These are phyloP conservation scores for Ganoderma leucocontextum DNA, from an alignment of 1,284 basidiomycete species.

Conservation along the genomic window DNA sequence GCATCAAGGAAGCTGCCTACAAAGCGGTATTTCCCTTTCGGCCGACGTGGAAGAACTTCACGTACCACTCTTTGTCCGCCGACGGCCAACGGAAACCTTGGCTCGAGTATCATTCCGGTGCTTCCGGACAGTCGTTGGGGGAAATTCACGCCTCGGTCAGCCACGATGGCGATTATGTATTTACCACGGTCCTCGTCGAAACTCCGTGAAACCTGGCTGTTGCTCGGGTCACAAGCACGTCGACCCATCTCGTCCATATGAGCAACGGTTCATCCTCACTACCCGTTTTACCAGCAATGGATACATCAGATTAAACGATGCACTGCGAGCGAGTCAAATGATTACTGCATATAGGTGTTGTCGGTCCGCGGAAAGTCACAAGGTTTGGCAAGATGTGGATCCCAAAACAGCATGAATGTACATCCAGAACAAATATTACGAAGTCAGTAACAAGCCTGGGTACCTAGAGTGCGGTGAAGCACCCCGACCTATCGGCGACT, in stretches of 20 bases:
- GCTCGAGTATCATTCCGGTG: slow-evolving; percentile 49
- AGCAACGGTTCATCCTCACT: not conserved
- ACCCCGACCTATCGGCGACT: not conserved
- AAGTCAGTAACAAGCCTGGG: not conserved
- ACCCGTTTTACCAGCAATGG: not conserved
- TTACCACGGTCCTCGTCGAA: slow-evolving; percentile 79
- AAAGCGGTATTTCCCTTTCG: slow-evolving; percentile 81
- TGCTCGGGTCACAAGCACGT: not conserved
- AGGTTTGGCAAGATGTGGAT: not conserved
- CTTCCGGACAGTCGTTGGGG: slow-evolving; percentile 36
- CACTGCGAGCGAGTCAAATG: not conserved
- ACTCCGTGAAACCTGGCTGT: not conserved
- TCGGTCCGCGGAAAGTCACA: not conserved
- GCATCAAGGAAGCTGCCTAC: slow-evolving; percentile 90
- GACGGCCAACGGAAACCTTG: slow-evolving; percentile 54
- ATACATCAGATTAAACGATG: too few relatives aligned
- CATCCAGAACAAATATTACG: not conserved
- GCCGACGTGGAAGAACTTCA: slow-evolving; percentile 84
- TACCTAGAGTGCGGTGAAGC: not conserved
- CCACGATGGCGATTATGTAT: slow-evolving; percentile 87
- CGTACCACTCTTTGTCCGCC: slow-evolving; percentile 51
- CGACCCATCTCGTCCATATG: not conserved
- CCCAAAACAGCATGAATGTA: not conserved
- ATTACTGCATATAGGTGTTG: not conserved
- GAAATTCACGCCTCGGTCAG: slow-evolving; percentile 74